Conservation (phyloP, 2,329 filamentous ascomycete species). For the Penicillium sp. region DNA sequence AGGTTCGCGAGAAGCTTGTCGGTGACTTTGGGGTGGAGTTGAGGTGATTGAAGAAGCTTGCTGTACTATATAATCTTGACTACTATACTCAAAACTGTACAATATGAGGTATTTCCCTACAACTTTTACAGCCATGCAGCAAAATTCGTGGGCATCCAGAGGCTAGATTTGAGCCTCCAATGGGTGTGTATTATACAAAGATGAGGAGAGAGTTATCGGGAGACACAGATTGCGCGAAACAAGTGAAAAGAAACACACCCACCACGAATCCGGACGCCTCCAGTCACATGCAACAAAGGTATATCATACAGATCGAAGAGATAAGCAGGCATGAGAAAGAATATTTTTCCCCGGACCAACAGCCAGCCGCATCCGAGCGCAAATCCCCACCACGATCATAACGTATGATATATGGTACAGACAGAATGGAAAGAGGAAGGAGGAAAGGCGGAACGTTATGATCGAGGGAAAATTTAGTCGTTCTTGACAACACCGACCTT, state of each 20-base stretch:
- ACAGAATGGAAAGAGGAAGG: constrained; percentile 15
- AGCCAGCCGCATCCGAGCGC: constrained; percentile 21
- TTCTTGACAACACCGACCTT: constrained; percentile 98
- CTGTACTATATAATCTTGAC: constrained; percentile 17
- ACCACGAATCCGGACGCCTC: constrained; percentile 29
- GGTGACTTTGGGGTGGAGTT: constrained; percentile 73
- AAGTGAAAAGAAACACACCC: constrained; percentile 19
- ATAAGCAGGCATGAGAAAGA: constrained; percentile 23
- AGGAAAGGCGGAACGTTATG: constrained; percentile 9
- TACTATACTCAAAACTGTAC: constrained; percentile 13
- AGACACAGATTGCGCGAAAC: constrained; percentile 19
- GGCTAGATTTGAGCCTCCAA: constrained; percentile 4
- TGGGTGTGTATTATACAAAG: constrained; percentile 32
- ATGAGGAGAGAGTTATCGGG: constrained; percentile 32
- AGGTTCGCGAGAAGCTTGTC: constrained; percentile 62
- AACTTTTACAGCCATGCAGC: background rate
- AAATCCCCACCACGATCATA: constrained; percentile 26
- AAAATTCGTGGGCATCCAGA: constrained; percentile 12
- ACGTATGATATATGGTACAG: constrained; percentile 37
- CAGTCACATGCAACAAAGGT: constrained; percentile 28
- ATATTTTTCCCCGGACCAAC: constrained; percentile 20
- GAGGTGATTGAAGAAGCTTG: constrained; percentile 46
- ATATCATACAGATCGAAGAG: constrained; percentile 36
- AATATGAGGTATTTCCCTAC: constrained; percentile 7
- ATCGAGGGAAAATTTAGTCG: constrained; percentile 32